These are phyloP conservation scores for Globisporangium heterothallicum DNA, from an alignment of 352 stramenopile species.

Conservation along the genomic window DNA sequence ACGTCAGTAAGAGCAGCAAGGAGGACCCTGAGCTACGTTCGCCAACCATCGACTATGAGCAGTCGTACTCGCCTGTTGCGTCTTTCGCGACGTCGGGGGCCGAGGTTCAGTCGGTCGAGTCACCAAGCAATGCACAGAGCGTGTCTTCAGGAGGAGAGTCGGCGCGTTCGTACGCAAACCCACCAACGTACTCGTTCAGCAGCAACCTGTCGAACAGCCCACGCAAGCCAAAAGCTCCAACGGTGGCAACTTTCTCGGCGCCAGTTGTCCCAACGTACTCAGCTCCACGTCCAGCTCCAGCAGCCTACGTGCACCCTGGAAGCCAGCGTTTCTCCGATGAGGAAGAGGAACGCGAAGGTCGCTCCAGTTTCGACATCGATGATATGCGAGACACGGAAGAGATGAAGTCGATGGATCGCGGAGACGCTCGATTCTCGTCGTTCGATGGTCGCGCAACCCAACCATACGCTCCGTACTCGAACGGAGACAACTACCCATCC, in stretches of 20 bases:
- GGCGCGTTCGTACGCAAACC: slow-evolving; percentile 7
- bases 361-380: slow-evolving; percentile 82
- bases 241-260: slow-evolving; percentile 13
- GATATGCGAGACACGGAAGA: slow-evolving; percentile 64
- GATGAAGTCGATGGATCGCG: slow-evolving; percentile 34
- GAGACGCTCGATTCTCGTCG: slow-evolving; percentile 21
- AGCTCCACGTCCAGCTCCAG: slow-evolving; percentile 19
- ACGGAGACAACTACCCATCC: slow-evolving; percentile 21
- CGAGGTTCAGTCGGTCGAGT: neutral
- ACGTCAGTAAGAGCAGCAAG: slow-evolving; percentile 19
- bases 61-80: slow-evolving; percentile 43
- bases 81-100: neutral
- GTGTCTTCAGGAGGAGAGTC: slow-evolving; percentile 9
- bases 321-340: slow-evolving; percentile 19
- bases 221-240: slow-evolving; percentile 4
- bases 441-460: slow-evolving; percentile 18
- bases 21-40: slow-evolving; percentile 24
- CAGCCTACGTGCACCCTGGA: slow-evolving; percentile 22
- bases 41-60: slow-evolving; percentile 46
- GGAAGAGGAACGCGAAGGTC: slow-evolving; percentile 33
- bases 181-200: slow-evolving; percentile 19
- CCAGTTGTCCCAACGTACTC: slow-evolving; percentile 25
- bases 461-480: slow-evolving; percentile 10
- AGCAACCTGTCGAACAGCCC: slow-evolving; percentile 17
- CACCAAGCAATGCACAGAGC: slow-evolving; percentile 7